Conservation (phyloP, 1,284 basidiomycete genomes). For the Xerocomus amazonicus region DNA sequence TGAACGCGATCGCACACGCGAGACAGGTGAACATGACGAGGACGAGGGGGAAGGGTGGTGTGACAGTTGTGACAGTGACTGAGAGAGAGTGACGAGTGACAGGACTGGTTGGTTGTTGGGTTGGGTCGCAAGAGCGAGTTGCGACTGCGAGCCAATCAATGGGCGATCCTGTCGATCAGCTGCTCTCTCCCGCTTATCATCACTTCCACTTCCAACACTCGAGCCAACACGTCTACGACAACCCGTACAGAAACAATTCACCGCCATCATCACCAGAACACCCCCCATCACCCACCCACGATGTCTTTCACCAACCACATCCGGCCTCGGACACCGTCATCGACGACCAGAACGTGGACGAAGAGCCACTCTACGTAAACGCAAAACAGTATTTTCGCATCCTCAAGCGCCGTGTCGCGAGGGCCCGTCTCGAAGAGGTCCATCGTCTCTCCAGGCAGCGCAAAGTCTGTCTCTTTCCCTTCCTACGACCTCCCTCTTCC, state of each 20-base stretch:
- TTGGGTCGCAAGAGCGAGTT: not conserved
- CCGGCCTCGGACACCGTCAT: conserved; percentile 12
- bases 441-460: conserved; percentile 87
- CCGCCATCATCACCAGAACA: conserved; percentile 25
- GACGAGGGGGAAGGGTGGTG: no score
- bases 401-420: conserved; percentile 84
- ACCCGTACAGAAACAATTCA: conserved; percentile 29
- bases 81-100: conserved; percentile 5
- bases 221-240: conserved; percentile 21
- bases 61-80: not conserved
- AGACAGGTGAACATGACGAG: conserved; percentile 79
- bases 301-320: conserved; percentile 27
- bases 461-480: conserved; percentile 57
- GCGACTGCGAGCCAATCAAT: conserved; percentile 45
- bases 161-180: conserved; percentile 62
- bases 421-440: conserved; percentile 87
- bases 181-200: conserved; percentile 59
- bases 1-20: conserved; percentile 88
- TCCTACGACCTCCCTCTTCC: not conserved
- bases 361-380: conserved; percentile 95
- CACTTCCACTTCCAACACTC: conserved; percentile 42
- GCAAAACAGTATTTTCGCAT: conserved; percentile 98
- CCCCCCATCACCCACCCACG: conserved; percentile 28
- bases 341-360: conserved; percentile 55
- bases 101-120: no score